These are phyloP conservation scores for Sequoia sempervirens DNA, from an alignment of 75 land plant species.

Conservation along the genomic window DNA sequence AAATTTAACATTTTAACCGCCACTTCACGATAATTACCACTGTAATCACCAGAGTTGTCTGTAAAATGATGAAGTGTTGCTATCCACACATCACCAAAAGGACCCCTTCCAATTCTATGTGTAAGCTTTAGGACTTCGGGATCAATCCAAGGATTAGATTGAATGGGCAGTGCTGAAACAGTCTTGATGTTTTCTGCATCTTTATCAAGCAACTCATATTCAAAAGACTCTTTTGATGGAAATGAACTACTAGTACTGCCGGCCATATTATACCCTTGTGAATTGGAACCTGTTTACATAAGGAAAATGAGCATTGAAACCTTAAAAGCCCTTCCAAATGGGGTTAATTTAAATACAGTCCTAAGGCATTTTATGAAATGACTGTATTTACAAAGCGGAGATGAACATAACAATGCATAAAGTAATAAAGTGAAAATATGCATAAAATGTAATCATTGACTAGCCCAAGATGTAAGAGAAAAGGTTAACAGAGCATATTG, in stretches of 20 bases:
- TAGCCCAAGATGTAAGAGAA: background rate
- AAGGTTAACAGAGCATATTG: background rate
- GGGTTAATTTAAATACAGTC: background rate
- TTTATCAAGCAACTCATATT: constrained; percentile 62
- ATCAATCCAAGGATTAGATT: constrained; percentile 61
- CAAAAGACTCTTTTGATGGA: constrained; percentile 30
- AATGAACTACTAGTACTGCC: constrained; percentile 15
- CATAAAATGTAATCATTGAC: background rate
- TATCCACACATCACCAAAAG: constrained; percentile 96
- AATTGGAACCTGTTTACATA: background rate
- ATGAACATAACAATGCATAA: background rate
- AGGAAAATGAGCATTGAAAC: background rate
- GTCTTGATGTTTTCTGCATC: constrained; percentile 43
- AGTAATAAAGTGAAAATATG: background rate
- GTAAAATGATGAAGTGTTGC: constrained; percentile 75
- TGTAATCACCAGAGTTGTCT: constrained; percentile 64
- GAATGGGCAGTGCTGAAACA: constrained; percentile 32
- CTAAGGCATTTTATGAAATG: background rate
- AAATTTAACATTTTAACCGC: constrained; percentile 82
- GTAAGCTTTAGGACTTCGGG: constrained; percentile 57
- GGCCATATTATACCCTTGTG: constrained; percentile 6
- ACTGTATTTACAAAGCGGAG: background rate
- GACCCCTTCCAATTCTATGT: constrained; percentile 92
- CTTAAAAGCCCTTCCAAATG: background rate
- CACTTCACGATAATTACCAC: constrained; percentile 62